These are phyloP conservation scores for Omphalotus guepiniiformis DNA, from an alignment of 768 basidiomycete genomes.

Conservation along the genomic window DNA sequence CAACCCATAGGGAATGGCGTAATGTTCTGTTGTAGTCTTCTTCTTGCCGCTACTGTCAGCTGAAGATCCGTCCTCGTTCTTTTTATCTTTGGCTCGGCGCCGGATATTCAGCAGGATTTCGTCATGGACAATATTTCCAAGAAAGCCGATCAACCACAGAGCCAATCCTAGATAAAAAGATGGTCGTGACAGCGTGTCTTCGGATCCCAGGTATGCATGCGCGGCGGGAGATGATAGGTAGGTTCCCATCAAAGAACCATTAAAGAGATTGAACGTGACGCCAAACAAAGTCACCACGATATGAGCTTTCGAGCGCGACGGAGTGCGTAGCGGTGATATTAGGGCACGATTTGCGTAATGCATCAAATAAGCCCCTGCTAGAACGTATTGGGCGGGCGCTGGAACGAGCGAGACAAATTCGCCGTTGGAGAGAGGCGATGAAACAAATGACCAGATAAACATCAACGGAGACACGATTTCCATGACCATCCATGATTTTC, in stretches of 20 bases:
- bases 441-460: constrained; percentile 30
- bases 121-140: constrained; percentile 84
- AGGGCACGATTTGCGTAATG: constrained; percentile 69
- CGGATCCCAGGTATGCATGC: constrained; percentile 24
- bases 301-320: constrained; percentile 53
- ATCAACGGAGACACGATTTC: constrained; percentile 42
- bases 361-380: constrained; percentile 39
- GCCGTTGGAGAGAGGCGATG: constrained; percentile 28
- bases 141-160: constrained; percentile 70
- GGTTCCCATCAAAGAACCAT: constrained; percentile 48
- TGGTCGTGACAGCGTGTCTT: constrained; percentile 19
- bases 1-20: constrained; percentile 76
- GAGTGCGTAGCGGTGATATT: constrained; percentile 59
- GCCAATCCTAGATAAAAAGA: constrained; percentile 53
- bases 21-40: constrained; percentile 43
- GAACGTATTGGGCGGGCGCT: constrained; percentile 32
- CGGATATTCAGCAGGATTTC: constrained; percentile 84
- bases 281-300: constrained; percentile 41
- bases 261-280: constrained; percentile 49
- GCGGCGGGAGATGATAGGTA: constrained; percentile 44
- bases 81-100: constrained; percentile 47
- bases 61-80: constrained; percentile 15
- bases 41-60: constrained; percentile 20
- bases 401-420: constrained; percentile 16
- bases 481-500: constrained; percentile 51